Evolutionary conservation across 495 filamentous ascomycete genomes (phyloP).

Genomic region (Hypoxylon perforatum): DNA sequence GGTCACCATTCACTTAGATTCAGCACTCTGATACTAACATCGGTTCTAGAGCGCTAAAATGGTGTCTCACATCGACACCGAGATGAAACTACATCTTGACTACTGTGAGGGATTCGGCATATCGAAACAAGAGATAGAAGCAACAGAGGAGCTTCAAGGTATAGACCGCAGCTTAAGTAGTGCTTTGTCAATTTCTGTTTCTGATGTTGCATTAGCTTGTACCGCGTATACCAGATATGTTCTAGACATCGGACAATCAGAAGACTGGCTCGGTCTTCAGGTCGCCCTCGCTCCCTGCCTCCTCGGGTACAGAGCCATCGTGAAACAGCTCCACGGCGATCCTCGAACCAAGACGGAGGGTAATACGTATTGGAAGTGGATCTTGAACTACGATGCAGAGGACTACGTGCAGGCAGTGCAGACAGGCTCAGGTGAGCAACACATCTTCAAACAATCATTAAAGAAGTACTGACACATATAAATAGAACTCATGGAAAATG

Average conservation of each 20-base stretch:
- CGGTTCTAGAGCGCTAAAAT: conserved; percentile 70
- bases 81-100: conserved; percentile 81
- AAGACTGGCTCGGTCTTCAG: conserved; percentile 86
- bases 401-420: conserved; percentile 78
- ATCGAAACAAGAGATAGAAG: conserved; percentile 77
- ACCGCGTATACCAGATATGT: conserved; percentile 84
- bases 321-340: conserved; percentile 69
- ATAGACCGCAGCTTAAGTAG: not conserved
- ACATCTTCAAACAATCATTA: not conserved
- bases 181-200: not conserved
- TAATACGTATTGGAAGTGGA: conserved; percentile 91
- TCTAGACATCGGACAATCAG: conserved; percentile 85
- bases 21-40: conserved; percentile 2
- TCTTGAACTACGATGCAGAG: conserved; percentile 83
- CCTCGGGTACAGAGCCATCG: conserved; percentile 86
- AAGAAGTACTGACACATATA: conserved; percentile 38
- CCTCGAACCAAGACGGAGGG: conserved; percentile 66
- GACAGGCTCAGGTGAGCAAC: conserved; percentile 67
- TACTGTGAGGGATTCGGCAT: conserved; percentile 86
- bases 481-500: conserved; percentile 75
- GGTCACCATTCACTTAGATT: conserved; percentile 29
- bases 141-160: conserved; percentile 79
- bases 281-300: conserved; percentile 86
- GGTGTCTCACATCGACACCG: conserved; percentile 77
- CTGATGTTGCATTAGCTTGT: conserved; percentile 63